Conservation (phyloP, 495 filamentous ascomycete species). For the Tetracladium setigerum region DNA sequence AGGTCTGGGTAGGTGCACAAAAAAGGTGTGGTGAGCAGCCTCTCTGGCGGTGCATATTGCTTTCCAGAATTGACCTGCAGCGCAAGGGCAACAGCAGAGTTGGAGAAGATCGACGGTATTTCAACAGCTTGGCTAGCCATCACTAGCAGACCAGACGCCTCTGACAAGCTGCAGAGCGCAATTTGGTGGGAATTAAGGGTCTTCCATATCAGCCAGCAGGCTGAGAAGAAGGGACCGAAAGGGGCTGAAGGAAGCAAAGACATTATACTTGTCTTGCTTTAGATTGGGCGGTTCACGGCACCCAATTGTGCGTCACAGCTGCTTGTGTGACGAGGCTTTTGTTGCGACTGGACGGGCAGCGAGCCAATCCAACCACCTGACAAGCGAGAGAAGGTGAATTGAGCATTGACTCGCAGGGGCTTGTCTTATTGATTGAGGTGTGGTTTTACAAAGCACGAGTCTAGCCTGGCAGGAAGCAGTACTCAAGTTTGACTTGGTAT, state of each 20-base stretch:
- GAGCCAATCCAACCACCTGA: conserved; percentile 1
- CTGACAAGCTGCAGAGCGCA: no score
- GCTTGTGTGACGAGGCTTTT: conserved; percentile 17
- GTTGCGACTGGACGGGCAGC: conserved; percentile 1
- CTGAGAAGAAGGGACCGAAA: no score
- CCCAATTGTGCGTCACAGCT: conserved; percentile 4
- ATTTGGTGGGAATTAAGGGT: no score
- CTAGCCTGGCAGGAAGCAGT: conserved; percentile 1
- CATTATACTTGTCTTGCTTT: not conserved
- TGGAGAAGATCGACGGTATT: no score
- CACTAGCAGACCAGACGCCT: no score
- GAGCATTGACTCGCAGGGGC: not conserved
- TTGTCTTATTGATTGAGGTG: conserved; percentile 19
- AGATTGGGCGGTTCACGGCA: conserved; percentile 7
- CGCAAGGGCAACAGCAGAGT: no score
- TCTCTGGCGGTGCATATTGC: no score
- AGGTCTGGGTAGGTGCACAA: conserved; percentile 12
- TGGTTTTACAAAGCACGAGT: conserved; percentile 18
- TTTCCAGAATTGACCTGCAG: no score
- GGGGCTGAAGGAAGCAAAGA: not conserved
- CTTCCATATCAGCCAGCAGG: no score
- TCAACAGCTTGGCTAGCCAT: no score
- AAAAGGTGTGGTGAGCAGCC: no score
- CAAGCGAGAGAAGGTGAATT: conserved; percentile 6
- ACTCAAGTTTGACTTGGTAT: conserved; percentile 1